Percentiles rank a stretch among this genome's conserved stretches.
phyloP scores from a whole-genome alignment of 257 asterid species.

The Ocimum tenuiflorum region DNA sequence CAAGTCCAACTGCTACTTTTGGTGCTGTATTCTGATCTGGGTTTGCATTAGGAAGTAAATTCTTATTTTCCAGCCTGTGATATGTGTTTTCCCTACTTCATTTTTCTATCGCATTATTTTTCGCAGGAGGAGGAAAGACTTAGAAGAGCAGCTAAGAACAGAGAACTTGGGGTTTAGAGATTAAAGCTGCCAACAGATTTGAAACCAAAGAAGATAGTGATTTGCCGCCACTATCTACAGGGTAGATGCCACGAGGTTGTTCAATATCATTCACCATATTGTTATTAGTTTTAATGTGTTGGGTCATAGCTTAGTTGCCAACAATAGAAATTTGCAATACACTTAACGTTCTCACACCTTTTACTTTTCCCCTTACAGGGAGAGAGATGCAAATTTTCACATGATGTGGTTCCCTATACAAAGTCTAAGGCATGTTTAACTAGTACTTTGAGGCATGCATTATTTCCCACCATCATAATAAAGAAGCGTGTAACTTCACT shows the following conservation, averaged over 20 bases:
- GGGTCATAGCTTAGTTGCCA: constrained; percentile 12
- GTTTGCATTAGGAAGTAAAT: neutral
- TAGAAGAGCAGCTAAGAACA: constrained; percentile 70
- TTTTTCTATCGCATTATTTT: constrained; percentile 17
- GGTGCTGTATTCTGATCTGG: neutral
- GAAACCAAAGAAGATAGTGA: constrained; percentile 49
- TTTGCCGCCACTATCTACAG: constrained; percentile 68
- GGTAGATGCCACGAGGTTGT: constrained; percentile 96
- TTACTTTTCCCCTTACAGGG: constrained; percentile 57
- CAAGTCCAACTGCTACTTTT: constrained; percentile 8
- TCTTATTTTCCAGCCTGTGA: neutral
- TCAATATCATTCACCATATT: constrained; percentile 7
- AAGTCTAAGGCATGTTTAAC: constrained; percentile 57
- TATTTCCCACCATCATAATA: too few species aligned
- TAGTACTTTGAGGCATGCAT: too few species aligned
- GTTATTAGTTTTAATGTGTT: constrained; percentile 13
- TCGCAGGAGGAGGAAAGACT: constrained; percentile 59
- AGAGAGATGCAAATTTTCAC: constrained; percentile 85
- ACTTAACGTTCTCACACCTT: constrained; percentile 11
- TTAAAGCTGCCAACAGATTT: constrained; percentile 58
- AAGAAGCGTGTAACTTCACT: too few species aligned
- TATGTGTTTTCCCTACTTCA: constrained; percentile 10
- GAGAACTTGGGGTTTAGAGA: constrained; percentile 66
- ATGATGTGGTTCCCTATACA: constrained; percentile 78
- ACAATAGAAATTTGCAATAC: neutral